Evolutionary conservation across 805 yeast genomes (phyloP), one percentile per base, ranked within the genome.

Genomic region (Metschnikowia gelsemii): DNA sequence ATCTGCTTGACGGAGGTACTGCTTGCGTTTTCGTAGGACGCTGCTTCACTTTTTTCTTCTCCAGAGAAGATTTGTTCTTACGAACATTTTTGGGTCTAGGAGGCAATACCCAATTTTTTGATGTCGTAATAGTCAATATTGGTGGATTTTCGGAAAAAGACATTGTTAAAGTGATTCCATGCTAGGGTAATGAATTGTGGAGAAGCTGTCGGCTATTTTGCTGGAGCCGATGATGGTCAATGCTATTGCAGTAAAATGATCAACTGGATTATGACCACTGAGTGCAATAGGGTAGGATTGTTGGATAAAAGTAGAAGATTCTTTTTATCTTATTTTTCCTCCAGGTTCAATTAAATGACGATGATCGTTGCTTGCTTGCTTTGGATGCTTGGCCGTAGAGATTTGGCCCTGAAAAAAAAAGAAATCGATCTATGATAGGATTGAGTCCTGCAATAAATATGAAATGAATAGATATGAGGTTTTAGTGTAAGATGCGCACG

Each of bases 1-100:
- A 12, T 21, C 18, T 23, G 17, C 18, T 29, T 3, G 37, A 13
- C 42, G 20, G 22, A 5, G 20, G 7, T 5, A 23, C 19, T 23
- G 39, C 24, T 32, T 40, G 21, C 26, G 38, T 76, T 79, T 45
- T 32, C 5, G 17, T 6, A 18, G 32, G 27, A 4, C 30, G 38
- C n/a, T 14, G 37, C 17, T 29, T 33, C 13, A 13, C 32, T 16
- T 27, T 40, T 21, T 47, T 50, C 39, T 51, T 51, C 27, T 48
- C 45, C 21, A 31, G 32, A n/a, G 37, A n/a, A 27, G 48, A 35
- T 31, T 50, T 49, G 28, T 41, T 38, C 40, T 45, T 47, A 20
- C 54, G 50, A 20, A 52, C 40, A 33, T 50, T 51, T 19, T 51
- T 51, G 38, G 56, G 56, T 17, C 56, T 32, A 12, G 56, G 56